Conservation (phyloP, 2,329 filamentous ascomycete genomes). For the Mariannaea sp. region DNA sequence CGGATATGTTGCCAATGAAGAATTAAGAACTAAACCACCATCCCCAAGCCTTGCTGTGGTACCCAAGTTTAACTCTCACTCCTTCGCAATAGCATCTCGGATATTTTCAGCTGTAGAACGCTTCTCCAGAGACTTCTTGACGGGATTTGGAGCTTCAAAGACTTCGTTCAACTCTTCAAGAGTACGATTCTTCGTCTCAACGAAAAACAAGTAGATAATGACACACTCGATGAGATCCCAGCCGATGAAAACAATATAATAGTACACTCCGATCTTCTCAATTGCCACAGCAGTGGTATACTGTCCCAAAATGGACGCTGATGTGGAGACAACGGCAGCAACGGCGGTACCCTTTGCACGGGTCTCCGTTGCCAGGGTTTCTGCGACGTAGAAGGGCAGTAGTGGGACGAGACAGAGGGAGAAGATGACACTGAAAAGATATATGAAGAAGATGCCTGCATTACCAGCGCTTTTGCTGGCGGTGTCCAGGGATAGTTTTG, state of each 20-base stretch:
- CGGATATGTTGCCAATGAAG: too few species aligned
- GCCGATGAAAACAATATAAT: neutral
- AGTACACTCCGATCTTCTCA: neutral
- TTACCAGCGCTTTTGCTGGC: slow-evolving; percentile 36
- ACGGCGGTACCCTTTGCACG: neutral
- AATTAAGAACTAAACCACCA: too few species aligned
- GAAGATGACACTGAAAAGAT: slow-evolving; percentile 57
- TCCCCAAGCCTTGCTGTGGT: too few species aligned
- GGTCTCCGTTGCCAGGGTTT: slow-evolving; percentile 37
- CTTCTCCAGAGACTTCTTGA: too few species aligned
- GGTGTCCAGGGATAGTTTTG: slow-evolving; percentile 11
- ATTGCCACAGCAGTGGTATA: slow-evolving; percentile 6
- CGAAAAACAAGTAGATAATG: neutral
- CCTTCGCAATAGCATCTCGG: too few species aligned
- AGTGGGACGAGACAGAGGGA: slow-evolving; percentile 57
- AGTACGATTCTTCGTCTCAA: slow-evolving; percentile 4
- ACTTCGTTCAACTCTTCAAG: slow-evolving; percentile 12
- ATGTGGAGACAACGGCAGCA: neutral
- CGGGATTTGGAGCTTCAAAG: neutral
- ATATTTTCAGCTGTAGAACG: too few species aligned
- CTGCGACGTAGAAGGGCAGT: slow-evolving; percentile 44
- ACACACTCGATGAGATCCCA: slow-evolving; percentile 1
- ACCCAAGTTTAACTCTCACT: too few species aligned
- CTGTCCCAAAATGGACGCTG: neutral
- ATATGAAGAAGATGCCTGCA: slow-evolving; percentile 41